Evolutionary conservation across 2,329 filamentous ascomycete genomes (phyloP).

Genomic region (Aspergillus fischeri): DNA sequence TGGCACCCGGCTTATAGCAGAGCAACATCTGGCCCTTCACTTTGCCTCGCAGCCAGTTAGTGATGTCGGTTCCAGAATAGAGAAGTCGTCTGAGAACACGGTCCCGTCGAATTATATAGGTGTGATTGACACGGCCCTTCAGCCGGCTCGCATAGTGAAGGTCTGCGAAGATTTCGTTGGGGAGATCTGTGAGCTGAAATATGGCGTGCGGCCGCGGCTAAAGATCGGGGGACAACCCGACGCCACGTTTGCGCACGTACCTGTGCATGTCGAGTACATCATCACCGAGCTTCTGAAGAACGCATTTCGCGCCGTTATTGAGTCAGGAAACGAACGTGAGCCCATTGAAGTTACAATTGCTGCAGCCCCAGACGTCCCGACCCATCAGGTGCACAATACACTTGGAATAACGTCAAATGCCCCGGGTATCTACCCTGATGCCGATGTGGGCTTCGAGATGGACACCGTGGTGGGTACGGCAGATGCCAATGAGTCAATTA

Average conservation of each 20-base stretch:
- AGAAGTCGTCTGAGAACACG: slow-evolving; percentile 16
- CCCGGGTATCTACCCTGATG: slow-evolving; percentile 16
- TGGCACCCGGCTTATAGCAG: slow-evolving; percentile 86
- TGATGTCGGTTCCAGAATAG: slow-evolving; percentile 39
- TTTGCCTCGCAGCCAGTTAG: slow-evolving; percentile 68
- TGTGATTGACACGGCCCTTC: slow-evolving; percentile 87
- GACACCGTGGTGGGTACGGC: slow-evolving; percentile 24
- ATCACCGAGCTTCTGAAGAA: slow-evolving; percentile 96
- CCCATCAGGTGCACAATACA: slow-evolving; percentile 39
- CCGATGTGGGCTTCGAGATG: slow-evolving; percentile 29
- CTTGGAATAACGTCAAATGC: slow-evolving; percentile 22
- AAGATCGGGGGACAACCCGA: slow-evolving; percentile 79
- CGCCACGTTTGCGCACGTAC: slow-evolving; percentile 88
- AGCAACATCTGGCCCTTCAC: slow-evolving; percentile 94
- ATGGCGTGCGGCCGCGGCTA: slow-evolving; percentile 78
- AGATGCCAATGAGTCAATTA: slow-evolving; percentile 31
- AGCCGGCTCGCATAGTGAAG: slow-evolving; percentile 75
- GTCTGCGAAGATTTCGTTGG: slow-evolving; percentile 85
- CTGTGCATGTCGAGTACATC: slow-evolving; percentile 96
- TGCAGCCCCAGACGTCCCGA: slow-evolving; percentile 53
- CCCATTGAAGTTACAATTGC: slow-evolving; percentile 92
- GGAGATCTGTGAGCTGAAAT: slow-evolving; percentile 94
- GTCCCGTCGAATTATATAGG: slow-evolving; percentile 69
- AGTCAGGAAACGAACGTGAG: slow-evolving; percentile 72
- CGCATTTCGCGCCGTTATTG: slow-evolving; percentile 87